Evolutionary conservation across 768 basidiomycete species (phyloP).

Genomic region (Suillus americanus): DNA sequence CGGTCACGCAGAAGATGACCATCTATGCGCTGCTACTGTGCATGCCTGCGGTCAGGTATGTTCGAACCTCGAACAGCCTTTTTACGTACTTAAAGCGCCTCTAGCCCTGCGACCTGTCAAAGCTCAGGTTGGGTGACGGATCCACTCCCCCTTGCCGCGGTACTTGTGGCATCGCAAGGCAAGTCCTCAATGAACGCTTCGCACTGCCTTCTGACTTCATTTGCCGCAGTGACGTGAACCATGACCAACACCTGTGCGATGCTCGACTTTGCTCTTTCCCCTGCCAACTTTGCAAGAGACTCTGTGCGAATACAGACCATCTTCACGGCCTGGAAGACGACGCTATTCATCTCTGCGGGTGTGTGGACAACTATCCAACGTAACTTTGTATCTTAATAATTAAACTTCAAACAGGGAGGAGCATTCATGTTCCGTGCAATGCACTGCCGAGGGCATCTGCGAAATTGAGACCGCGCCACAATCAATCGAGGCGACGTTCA

Average conservation of each 20-base stretch:
- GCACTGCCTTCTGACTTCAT: background rate
- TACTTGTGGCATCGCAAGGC: conserved; percentile 47
- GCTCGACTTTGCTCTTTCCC: conserved; percentile 50
- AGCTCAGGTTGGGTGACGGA: conserved; percentile 28
- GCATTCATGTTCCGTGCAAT: conserved; percentile 46
- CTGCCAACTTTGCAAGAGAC: conserved; percentile 56
- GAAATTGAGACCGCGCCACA: conserved; percentile 59
- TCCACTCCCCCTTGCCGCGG: conserved; percentile 40
- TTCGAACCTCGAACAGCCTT: background rate
- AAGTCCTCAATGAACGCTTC: background rate
- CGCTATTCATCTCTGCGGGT: conserved; percentile 60
- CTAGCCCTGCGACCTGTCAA: conserved; percentile 43
- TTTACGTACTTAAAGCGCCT: background rate
- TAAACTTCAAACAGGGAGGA: conserved; percentile 40
- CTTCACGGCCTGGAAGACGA: conserved; percentile 46
- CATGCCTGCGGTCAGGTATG: conserved; percentile 59
- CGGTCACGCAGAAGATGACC: conserved; percentile 49
- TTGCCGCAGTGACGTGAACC: conserved; percentile 40
- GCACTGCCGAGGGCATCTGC: conserved; percentile 50
- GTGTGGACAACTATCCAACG: conserved; percentile 8
- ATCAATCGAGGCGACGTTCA: conserved; percentile 62
- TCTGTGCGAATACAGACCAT: conserved; percentile 49
- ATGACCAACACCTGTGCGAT: conserved; percentile 48
- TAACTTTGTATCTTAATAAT: conserved; percentile 12
- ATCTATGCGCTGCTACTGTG: conserved; percentile 50